phyloP scores from a whole-genome alignment of 2,329 filamentous ascomycete species.

The Cercospora sp. region DNA sequence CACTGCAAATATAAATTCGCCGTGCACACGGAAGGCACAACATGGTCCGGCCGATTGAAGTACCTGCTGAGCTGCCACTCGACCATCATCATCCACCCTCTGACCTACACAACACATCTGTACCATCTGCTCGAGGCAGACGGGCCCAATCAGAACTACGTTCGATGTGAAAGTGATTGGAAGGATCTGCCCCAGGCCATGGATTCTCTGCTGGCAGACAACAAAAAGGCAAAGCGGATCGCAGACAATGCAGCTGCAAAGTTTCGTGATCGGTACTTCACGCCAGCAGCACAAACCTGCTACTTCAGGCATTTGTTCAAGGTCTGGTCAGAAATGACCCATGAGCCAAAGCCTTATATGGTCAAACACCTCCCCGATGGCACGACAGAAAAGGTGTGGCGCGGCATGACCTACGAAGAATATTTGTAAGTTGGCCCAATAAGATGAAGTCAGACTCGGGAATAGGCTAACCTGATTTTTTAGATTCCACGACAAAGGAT shows the following conservation, averaged over 20 bases:
- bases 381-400: constrained; percentile 27
- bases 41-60: constrained; percentile 40
- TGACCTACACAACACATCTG: constrained; percentile 38
- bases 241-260: constrained; percentile 30
- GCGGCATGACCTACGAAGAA: constrained; percentile 36
- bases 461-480: neutral
- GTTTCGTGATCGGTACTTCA: constrained; percentile 32
- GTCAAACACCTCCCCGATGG: constrained; percentile 23
- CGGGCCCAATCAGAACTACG: constrained; percentile 38
- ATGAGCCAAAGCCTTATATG: constrained; percentile 30
- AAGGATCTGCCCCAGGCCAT: constrained; percentile 34
- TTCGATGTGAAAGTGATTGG: constrained; percentile 36
- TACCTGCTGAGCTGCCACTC: constrained; percentile 40
- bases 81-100: constrained; percentile 35
- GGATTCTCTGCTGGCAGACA: constrained; percentile 30
- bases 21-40: constrained; percentile 40
- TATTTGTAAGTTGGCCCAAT: constrained; percentile 29
- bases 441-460: neutral
- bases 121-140: constrained; percentile 35
- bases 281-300: constrained; percentile 36
- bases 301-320: constrained; percentile 38
- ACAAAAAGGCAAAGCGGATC: constrained; percentile 30
- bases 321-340: constrained; percentile 37
- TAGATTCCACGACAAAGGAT: constrained; percentile 23
- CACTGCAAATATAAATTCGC: constrained; percentile 39